phyloP scores from a whole-genome alignment of 2,329 filamentous ascomycete species.

The Clathrospora elynae region DNA sequence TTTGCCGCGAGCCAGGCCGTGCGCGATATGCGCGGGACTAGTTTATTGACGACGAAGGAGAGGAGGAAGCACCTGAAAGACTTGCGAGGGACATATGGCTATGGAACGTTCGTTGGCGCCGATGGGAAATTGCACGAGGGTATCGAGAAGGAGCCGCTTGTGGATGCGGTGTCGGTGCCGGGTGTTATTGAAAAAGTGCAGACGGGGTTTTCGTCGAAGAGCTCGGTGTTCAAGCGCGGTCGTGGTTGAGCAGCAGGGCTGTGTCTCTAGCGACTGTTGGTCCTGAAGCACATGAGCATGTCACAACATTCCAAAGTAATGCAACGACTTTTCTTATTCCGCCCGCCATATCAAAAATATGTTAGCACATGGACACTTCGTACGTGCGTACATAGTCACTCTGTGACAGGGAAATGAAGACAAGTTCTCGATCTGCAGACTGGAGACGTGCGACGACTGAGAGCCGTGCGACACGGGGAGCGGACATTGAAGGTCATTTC shows the following conservation, averaged over 20 bases:
- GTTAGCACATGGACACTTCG: no score
- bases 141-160: constrained; percentile 56
- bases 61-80: constrained; percentile 22
- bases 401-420: not conserved
- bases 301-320: not conserved
- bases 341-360: no score
- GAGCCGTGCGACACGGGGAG: not conserved
- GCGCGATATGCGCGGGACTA: constrained; percentile 40
- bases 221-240: not conserved
- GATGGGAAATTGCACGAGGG: constrained; percentile 58
- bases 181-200: not conserved
- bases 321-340: not conserved
- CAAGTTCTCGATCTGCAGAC: no score
- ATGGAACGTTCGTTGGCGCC: constrained; percentile 56
- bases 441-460: not conserved
- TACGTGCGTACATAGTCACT: no score
- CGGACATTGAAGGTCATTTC: no score
- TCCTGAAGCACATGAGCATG: no score
- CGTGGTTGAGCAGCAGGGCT: not conserved
- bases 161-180: constrained; percentile 8
- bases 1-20: constrained; percentile 56
- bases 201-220: constrained; percentile 1
- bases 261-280: no score
- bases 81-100: constrained; percentile 49
- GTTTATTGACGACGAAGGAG: constrained; percentile 20